Percentiles rank a stretch among this genome's conserved stretches.
These are phyloP conservation scores for Candida sithepensis DNA, from an alignment of 805 yeast species.

Conservation along the genomic window DNA sequence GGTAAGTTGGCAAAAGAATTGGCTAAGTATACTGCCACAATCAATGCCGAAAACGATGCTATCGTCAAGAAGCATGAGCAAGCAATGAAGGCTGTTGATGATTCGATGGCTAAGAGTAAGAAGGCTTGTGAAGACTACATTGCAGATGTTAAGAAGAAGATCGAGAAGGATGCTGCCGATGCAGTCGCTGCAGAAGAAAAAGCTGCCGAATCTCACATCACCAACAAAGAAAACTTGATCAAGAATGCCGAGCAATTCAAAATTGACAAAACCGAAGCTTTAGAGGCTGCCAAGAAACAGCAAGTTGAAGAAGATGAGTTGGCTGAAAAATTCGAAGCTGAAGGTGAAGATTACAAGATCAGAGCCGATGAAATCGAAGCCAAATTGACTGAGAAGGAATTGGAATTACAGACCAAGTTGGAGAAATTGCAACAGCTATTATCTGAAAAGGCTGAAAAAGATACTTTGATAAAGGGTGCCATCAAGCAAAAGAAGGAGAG, in stretches of 20 bases:
- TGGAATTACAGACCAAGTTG: constrained; percentile 30
- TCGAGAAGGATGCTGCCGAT: constrained; percentile 42
- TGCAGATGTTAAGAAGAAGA: constrained; percentile 37
- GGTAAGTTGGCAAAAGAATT: constrained; percentile 34
- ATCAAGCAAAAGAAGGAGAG: constrained; percentile 38
- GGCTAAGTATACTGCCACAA: constrained; percentile 33
- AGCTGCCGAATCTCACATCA: constrained; percentile 43
- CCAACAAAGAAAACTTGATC: constrained; percentile 39
- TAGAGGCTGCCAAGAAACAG: constrained; percentile 27
- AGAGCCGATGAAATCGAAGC: constrained; percentile 37
- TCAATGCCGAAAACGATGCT: constrained; percentile 39
- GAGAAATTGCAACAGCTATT: constrained; percentile 38
- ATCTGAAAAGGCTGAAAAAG: constrained; percentile 39
- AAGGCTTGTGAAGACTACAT: constrained; percentile 37
- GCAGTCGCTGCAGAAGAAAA: constrained; percentile 43
- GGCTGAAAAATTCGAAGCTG: constrained; percentile 35
- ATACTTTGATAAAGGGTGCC: constrained; percentile 23
- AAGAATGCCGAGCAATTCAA: constrained; percentile 43
- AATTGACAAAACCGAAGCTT: constrained; percentile 28
- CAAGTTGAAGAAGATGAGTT: constrained; percentile 28
- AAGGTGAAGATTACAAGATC: constrained; percentile 36
- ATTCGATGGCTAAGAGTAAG: constrained; percentile 26
- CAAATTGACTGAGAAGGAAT: constrained; percentile 39
- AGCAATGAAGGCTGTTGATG: constrained; percentile 22
- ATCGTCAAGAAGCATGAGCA: constrained; percentile 21